A percentile compares a stretch with the other conserved stretches of the same genome.
Evolutionary conservation across 1,139 yeast species (phyloP).

Genomic region (Saccharomyces hybrid): DNA sequence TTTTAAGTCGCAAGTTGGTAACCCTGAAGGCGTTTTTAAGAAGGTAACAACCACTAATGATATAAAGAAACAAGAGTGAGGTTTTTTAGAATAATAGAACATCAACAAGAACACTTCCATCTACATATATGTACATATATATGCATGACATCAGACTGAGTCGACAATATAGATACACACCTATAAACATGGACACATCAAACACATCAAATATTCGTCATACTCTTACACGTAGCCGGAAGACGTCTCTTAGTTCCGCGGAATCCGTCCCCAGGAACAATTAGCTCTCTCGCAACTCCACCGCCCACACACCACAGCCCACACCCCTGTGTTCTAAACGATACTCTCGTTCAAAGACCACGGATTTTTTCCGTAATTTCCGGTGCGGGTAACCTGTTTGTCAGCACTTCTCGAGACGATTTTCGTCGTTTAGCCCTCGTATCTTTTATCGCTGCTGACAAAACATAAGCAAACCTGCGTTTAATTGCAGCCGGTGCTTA

Average conservation of each 20-base stretch:
- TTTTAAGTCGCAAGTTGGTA: background rate
- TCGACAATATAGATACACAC: background rate
- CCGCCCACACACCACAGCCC: background rate
- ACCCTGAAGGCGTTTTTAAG: background rate
- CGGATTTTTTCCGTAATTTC: background rate
- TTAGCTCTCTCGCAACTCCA: background rate
- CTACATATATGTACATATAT: background rate
- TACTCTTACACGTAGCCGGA: background rate
- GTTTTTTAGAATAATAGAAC: background rate
- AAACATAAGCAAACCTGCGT: background rate
- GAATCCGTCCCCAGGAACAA: background rate
- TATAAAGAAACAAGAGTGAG: background rate
- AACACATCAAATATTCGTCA: background rate
- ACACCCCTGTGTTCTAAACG: background rate
- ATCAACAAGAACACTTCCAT: background rate
- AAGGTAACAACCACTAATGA: background rate
- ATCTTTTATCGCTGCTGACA: background rate
- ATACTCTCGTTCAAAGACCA: background rate
- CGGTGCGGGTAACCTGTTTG: background rate
- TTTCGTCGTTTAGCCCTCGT: background rate
- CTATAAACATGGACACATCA: background rate
- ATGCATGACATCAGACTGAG: background rate
- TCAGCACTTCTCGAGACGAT: background rate
- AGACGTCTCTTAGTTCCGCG: background rate
- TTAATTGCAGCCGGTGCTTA: background rate